A percentile compares a stretch with the other conserved stretches of the same genome.
phyloP scores from a whole-genome alignment of 208 protist species.

The Leishmania guyanensis region DNA sequence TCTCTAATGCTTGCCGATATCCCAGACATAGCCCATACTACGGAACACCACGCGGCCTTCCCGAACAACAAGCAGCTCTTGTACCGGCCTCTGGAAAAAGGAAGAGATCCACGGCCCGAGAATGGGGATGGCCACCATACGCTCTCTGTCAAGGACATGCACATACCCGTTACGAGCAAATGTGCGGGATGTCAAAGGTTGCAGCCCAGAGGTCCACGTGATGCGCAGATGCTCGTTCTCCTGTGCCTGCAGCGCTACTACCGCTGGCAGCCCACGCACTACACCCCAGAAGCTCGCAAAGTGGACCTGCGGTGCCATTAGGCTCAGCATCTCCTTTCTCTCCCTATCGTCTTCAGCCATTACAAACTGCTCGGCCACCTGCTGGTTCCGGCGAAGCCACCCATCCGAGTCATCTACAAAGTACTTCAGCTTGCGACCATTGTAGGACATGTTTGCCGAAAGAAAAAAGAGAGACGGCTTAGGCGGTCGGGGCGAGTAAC shows the following conservation, averaged over 20 bases:
- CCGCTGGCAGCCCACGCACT: conserved; percentile 56
- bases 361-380: conserved; percentile 59
- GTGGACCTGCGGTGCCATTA: conserved; percentile 52
- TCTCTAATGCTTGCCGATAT: conserved; percentile 46
- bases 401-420: conserved; percentile 80
- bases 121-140: conserved; percentile 40
- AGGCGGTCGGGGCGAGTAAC: neutral
- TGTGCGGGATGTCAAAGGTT: conserved; percentile 63
- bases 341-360: conserved; percentile 80
- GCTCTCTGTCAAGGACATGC: conserved; percentile 54
- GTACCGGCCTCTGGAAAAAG: conserved; percentile 63
- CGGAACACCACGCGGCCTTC: conserved; percentile 74
- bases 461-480: neutral
- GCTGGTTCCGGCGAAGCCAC: conserved; percentile 47
- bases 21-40: conserved; percentile 76
- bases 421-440: conserved; percentile 66
- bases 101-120: conserved; percentile 60
- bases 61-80: conserved; percentile 73
- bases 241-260: conserved; percentile 46
- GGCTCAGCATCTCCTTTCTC: conserved; percentile 46
- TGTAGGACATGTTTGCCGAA: conserved; percentile 72
- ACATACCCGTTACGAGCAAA: conserved; percentile 76
- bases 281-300: conserved; percentile 85
- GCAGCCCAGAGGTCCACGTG: conserved; percentile 57
- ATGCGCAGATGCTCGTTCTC: conserved; percentile 62